Base-by-base conservation (phyloP, 345 rosid genomes). In the Laguncularia racemosa region DNA sequence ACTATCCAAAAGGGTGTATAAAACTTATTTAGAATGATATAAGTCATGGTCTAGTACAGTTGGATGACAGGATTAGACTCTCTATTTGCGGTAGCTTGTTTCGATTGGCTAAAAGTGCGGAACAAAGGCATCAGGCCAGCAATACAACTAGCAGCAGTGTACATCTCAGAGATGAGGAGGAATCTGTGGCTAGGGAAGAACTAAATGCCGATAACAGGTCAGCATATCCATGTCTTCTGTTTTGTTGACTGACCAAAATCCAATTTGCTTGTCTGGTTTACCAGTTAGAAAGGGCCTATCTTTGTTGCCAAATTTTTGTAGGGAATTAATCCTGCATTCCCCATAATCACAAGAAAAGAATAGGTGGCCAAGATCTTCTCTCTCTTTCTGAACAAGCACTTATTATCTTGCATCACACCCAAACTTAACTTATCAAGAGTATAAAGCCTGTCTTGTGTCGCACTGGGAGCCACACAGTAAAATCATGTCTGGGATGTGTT, bases 51-150 rank as follows among this genome's bases (percentile, higher is more conserved):
- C 64, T 68, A 28, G 52, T 48, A 52, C 87, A 93, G 97, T 64
- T 90, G 84, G 90, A 90, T 63, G 63, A 65, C 69, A 73, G 79
- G 68, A 69, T 71, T 61, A 79, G 96, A 82, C 79, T 86, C 46
- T 81, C 85, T 62, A 82, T 87, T 20, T 81, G 99, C 38, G 96
- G 85, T 81, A 93, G 99, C 90, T 85, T 93, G 85, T 82, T 78
- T 80, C 90, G 96, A 73, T 66, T 93, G 80, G 92, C 96, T 65
- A 90, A 86, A 77, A 85, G 86, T 66, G 90, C 95, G n/a, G 61
- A 65, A 71, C 86, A 79, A 63, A 85, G 97, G 82, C 88, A 85
- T 71, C 68, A 63, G 56, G 65, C 81, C 43, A 63, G 76, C 67
- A 84, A 79, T 67, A 64, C 81, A 48, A 63, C 77, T 65, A 79